Base-by-base conservation (phyloP, 164 flowering plant genomes). In the Cinnamomum micranthum region DNA sequence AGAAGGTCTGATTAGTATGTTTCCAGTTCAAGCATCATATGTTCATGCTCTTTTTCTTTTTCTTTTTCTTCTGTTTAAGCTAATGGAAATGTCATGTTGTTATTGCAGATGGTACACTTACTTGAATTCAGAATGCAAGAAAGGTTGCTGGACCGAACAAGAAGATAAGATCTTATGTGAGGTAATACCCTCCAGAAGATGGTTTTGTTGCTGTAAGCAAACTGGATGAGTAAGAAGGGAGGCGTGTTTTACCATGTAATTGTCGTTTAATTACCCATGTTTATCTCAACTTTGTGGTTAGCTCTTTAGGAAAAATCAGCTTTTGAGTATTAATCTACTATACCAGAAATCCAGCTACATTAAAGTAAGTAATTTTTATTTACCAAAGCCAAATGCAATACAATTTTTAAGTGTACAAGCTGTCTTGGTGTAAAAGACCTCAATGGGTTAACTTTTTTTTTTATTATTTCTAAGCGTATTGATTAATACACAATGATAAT, bases 71-170 rank as follows among this genome's bases (percentile, higher is more conserved):
- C 25, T 25, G 24, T 67, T 35, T 68, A 10, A 69, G 65, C 59
- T 78, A 79, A 76, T 81, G n/a, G 59, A n/a, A 72, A 20, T 15
- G 3, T 69, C 3, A 14, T 31, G 4, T 58, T 64, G 19, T 51
- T 78, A 22, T 71, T 81, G 78, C 87, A 93, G 98, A 85, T 95
- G 97, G 97, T 95, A 88, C 85, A 89, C 97, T 31, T 95, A 93
- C 76, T 88, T 92, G 86, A 93, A 89, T 81, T 89, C 97, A 68
- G 99, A 93, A 80, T 93, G 88, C 85, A 95, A 95, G 88, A 95
- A 88, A 80, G 99, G 99, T 23, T 97, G 99, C 27, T 95, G 99
- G 99, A 89, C 99, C 19, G 93, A 92, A 1, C 97, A 95, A 76
- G 99, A 95, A 84, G 99, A 95, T 78, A 74, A 88, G 88, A 82